phyloP scores from a whole-genome alignment of 257 asterid genomes.

The Solanum lignicaule region DNA sequence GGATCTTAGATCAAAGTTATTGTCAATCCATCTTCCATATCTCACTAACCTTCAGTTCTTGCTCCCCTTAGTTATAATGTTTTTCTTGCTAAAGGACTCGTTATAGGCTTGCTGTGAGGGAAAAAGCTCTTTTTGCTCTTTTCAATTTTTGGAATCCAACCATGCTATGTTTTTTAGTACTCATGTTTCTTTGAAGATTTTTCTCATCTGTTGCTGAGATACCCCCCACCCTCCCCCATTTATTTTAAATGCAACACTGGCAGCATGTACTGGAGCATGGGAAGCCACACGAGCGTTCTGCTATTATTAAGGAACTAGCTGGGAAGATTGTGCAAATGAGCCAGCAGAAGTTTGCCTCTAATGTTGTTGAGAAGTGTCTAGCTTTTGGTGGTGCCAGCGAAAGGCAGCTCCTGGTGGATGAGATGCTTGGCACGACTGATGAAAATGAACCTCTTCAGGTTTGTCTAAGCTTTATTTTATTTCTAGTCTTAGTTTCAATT shows the following conservation, averaged over 20 bases:
- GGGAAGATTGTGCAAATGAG: slow-evolving; percentile 95
- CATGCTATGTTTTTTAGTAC: not conserved
- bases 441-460: slow-evolving; percentile 99
- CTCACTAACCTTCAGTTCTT: not conserved
- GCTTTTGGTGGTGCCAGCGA: slow-evolving; percentile 72
- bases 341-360: slow-evolving; percentile 98
- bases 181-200: not conserved
- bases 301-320: slow-evolving; percentile 79
- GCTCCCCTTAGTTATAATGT: not conserved
- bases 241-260: not conserved
- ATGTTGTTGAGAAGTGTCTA: slow-evolving; percentile 93
- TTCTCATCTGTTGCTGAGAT: not conserved
- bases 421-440: slow-evolving; percentile 97
- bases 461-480: not conserved
- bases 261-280: slow-evolving; percentile 93
- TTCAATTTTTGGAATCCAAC: not conserved
- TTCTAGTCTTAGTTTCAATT: not conserved
- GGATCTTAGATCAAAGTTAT: not conserved
- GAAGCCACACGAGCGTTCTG: slow-evolving; percentile 76
- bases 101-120: not conserved
- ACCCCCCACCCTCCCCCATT: not conserved
- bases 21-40: not conserved
- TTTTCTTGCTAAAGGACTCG: not conserved
- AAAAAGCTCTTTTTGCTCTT: not conserved
- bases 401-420: slow-evolving; percentile 74